Base-by-base conservation (phyloP, 257 asterid genomes). In the Verbascum thapsus region DNA sequence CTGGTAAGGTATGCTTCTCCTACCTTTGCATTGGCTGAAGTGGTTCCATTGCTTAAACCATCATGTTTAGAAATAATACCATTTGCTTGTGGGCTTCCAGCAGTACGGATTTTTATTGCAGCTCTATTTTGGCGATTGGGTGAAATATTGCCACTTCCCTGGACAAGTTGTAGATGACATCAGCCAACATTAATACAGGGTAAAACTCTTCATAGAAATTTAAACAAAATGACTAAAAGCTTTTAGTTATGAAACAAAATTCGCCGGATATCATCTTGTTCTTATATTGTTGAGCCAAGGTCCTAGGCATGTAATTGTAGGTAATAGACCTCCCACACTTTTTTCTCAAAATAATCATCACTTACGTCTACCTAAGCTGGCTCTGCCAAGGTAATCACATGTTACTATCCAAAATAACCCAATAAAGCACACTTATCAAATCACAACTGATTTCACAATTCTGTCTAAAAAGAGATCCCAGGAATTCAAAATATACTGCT, bases 101-200 rank as follows among this genome's bases (percentile, higher is more conserved):
- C 42, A 39, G 75, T 45, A 74, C 83, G 86, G 42, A 58, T 64
- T 71, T 64, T 85, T 16, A 54, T 61, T 74, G 79, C 44, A 76
- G 74, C 72, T 85, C 73, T 90, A 77, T 58, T 81, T 35, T 76
- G 83, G 66, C 87, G 88, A 62, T 42, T 82, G 53, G 85, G 87
- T 32, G 92, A 85, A 74, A 72, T 94, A 73, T 89, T 95, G 18
- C 72, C 85, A 70, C 84, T 81, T 57, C 85, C 95, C 98, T 91
- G 86, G 71, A 55, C 59, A 74, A 61, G 16, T 63, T 69, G 42
- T 52, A 73, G 71, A 72, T 11, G 49, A 60, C 43, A 66, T 79
- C 71, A 71, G 69, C 26, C 48, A 52, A 38, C 42, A 61, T 40
- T 45, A 15, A 41, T 18, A 65, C 38, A 41, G 30, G 58, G 66